Base-by-base conservation (phyloP, 257 asterid genomes). In the Anisodus tanguticus region DNA sequence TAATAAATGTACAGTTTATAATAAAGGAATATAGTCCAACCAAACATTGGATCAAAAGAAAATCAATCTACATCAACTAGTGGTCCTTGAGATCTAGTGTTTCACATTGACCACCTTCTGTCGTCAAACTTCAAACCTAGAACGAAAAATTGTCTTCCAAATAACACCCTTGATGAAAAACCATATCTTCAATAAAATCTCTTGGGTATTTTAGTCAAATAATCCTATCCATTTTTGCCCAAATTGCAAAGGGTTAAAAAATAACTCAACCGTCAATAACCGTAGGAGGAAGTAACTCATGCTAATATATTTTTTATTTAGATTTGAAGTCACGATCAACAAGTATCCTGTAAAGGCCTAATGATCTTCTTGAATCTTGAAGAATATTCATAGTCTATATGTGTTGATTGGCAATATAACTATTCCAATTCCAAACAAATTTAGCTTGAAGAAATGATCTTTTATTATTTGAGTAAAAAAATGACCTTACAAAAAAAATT, bases 101-200 rank as follows among this genome's bases (percentile, higher is more conserved):
- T 69, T 8, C 2, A 70, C 31, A 17, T 70, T 70, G 78, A 70
- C 78, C 78, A 41, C 45, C 6, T 70, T 70, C 55, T 70, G 55
- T 41, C 35, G 15, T 70, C 78, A 69, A 69, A 9, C 19, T 69
- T 17, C 4, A 69, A 12, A 8, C 54, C 35, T 41, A 41, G 6
- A 70, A 41, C 4, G 4, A 41, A 69, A 69, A 41, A 41, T 41
- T 39, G 78, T 39, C 4, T 39, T 68, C 77, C 77, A 68, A 31
- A 39, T 39, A 37, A 39, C 53, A 8, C 31, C 53, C 53, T 68
- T 8, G 78, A 69, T 41, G 35, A 41, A 69, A 69, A 8, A 69
- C 2, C 55, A 41, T 2, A 41, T 15, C 53, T 3, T 15, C 77
- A 39, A 13, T 69, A 70, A n/a, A 8, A 41, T 70, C 8, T 6